These are phyloP conservation scores for Claviceps pusilla DNA, from an alignment of 2,329 filamentous ascomycete genomes.

Conservation along the genomic window DNA sequence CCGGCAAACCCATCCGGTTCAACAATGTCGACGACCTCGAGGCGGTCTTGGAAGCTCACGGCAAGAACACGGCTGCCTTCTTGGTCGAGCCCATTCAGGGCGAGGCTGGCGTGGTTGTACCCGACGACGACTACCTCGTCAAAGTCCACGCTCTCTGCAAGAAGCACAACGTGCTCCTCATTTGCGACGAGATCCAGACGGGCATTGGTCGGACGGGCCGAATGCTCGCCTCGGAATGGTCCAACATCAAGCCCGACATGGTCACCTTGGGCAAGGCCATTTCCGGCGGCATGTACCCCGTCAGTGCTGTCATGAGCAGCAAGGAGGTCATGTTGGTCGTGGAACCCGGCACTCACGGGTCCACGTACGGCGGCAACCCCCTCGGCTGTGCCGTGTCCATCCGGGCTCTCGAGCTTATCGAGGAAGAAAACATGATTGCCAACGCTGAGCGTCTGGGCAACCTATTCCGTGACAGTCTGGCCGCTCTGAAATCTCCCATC, in stretches of 20 bases:
- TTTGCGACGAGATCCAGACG: conserved; percentile 97
- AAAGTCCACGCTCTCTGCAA: conserved; percentile 75
- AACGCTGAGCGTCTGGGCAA: conserved; percentile 69
- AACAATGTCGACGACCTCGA: conserved; percentile 73
- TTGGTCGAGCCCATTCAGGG: conserved; percentile 95
- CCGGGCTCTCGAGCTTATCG: conserved; percentile 80
- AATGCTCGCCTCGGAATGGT: conserved; percentile 90
- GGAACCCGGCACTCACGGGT: conserved; percentile 92
- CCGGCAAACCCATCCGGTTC: conserved; percentile 63
- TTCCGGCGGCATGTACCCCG: conserved; percentile 97
- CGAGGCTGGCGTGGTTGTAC: conserved; percentile 91
- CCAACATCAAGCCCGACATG: conserved; percentile 85
- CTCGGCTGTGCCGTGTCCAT: conserved; percentile 92
- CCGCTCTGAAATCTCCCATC: conserved; percentile 61
- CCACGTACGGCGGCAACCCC: conserved; percentile 96
- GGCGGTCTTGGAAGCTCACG: conserved; percentile 62
- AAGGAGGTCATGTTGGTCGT: conserved; percentile 91
- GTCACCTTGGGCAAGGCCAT: conserved; percentile 95
- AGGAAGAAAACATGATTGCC: conserved; percentile 78
- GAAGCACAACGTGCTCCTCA: conserved; percentile 88
- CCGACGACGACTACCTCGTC: conserved; percentile 72
- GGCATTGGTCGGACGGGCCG: conserved; percentile 89
- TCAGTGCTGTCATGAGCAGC: conserved; percentile 75
- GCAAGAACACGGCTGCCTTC: conserved; percentile 77
- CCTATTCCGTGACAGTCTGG: conserved; percentile 66